Evolutionary conservation across 2,329 filamentous ascomycete species (phyloP), one percentile per base, ranked within the genome.

Genomic region (Cladosporium phlei): DNA sequence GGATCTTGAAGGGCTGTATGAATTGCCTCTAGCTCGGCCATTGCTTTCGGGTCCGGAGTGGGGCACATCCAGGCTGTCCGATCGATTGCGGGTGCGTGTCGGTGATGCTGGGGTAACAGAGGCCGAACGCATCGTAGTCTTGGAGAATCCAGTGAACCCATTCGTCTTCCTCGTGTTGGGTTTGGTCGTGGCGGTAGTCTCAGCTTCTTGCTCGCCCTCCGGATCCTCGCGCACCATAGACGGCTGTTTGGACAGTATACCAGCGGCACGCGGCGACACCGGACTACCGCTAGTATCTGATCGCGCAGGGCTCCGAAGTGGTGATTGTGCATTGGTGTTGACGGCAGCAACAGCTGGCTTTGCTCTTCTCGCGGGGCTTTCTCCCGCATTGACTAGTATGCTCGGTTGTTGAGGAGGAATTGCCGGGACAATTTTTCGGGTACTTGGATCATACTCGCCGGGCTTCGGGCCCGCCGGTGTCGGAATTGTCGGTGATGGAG

Each of bases 1-100:
- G 22, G 76, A 80, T 25, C 85, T 77, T 19, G 72, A 75, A n/a
- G 85, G 84, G 54, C 84, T 88, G 43, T 73, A 59, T 11, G 61
- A 64, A 5, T 38, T 53, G n/a, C 56, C 55, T n/a, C 57, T 52
- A 16, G 52, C 53, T 10, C 60, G 55, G 10, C 47, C 55, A 24
- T 38, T 42, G 19, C 50, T 50, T 19, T 56, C 52, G 21, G 49
- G 39, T 17, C 46, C 35, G 10, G 39, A 47, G n/a, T 53, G 49
- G 17, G 64, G 63, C 5, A 66, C 56, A 32, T 66, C 63, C 3
- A 66, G 56, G 45, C 61, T 64, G 14, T 52, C 52, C 9, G 62
- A 58, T 37, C 63, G 56, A 21, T 54, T 48, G 42, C 57, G 55
- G 35, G 54, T 27, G 22, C 35, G 29, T 19, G 47, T 46, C 2